Evolutionary conservation across 2,329 filamentous ascomycete species (phyloP), one percentile per base, ranked within the genome.

Genomic region (Penicillium glabrum): DNA sequence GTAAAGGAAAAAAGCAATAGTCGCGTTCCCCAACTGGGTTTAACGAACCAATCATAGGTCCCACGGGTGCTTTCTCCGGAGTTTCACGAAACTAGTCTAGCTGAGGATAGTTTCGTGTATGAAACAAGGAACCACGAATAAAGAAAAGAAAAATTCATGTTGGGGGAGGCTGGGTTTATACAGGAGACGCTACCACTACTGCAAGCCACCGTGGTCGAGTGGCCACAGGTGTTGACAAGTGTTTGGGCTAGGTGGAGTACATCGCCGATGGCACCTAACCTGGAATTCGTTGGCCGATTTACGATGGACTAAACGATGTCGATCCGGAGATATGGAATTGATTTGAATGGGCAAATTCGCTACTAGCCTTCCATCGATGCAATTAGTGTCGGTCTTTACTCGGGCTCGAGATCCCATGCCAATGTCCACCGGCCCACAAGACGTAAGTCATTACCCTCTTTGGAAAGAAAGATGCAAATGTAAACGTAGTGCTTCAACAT

Each of bases 271-370:
- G 16, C 27, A 27, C 23, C 53, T 27, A 43, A 41, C 26, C 33
- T 44, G n/a, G 37, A 43, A 21, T 44, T 29, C 50, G 56, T 58
- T 48, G 43, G 29, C 47, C 24, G 43, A 29, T 37, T 41, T 51
- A 51, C 52, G 45, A 45, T 51, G 41, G 27, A 35, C 37, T 26
- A 53, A 45, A 29, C 33, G 56, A 59, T 52, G 63, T 61, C 59
- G 63, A 66, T 67, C 61, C 60, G 60, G 61, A 50, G 41, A 13
- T 9, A 55, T 46, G 60, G 53, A 63, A 57, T 49, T 26, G 51
- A 59, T 63, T 57, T 59, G 55, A 64, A 60, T 67, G 61, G 61
- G 41, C 6, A 44, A 46, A 23, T 3, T 26, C 19, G 37, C 5
- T 44, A 16, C 23, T 29, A 24, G 13, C 16, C 5, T 41, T 27